Conservation (phyloP, 768 basidiomycete species). For the Sporobolomyces pararoseus region DNA sequence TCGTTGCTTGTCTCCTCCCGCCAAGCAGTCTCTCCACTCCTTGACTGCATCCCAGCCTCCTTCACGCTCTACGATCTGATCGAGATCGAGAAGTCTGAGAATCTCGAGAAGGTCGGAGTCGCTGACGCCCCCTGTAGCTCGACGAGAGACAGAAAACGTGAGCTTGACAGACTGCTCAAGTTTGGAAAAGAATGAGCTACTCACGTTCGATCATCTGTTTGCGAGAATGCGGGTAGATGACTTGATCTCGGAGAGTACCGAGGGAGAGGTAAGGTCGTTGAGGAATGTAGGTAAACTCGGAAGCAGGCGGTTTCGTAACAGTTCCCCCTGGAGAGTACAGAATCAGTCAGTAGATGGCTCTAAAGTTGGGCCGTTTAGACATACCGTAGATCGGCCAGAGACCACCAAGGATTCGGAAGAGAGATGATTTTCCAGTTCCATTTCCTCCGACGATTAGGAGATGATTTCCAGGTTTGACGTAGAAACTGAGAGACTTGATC, state of each 20-base stretch:
- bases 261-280: slow-evolving; percentile 92
- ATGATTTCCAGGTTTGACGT: slow-evolving; percentile 87
- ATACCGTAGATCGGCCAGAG: slow-evolving; percentile 82
- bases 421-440: slow-evolving; percentile 56
- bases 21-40: slow-evolving; percentile 90
- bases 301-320: slow-evolving; percentile 82
- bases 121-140: slow-evolving; percentile 59
- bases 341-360: too few species aligned
- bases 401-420: slow-evolving; percentile 93
- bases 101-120: slow-evolving; percentile 71
- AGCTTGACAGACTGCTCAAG: background rate
- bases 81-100: slow-evolving; percentile 76
- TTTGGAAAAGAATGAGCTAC: slow-evolving; percentile 46
- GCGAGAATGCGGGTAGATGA: slow-evolving; percentile 85
- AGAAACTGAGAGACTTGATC: slow-evolving; percentile 76
- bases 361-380: too few species aligned
- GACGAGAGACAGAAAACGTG: background rate
- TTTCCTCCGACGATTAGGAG: slow-evolving; percentile 91
- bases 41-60: slow-evolving; percentile 89
- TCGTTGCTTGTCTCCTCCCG: slow-evolving; percentile 93
- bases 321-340: slow-evolving; percentile 67
- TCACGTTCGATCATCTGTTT: slow-evolving; percentile 71
- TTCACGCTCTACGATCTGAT: slow-evolving; percentile 78
- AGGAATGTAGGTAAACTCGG: slow-evolving; percentile 88
- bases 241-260: slow-evolving; percentile 89